phyloP scores from a whole-genome alignment of 768 basidiomycete species.

The Phlegmacium glaucopus region DNA sequence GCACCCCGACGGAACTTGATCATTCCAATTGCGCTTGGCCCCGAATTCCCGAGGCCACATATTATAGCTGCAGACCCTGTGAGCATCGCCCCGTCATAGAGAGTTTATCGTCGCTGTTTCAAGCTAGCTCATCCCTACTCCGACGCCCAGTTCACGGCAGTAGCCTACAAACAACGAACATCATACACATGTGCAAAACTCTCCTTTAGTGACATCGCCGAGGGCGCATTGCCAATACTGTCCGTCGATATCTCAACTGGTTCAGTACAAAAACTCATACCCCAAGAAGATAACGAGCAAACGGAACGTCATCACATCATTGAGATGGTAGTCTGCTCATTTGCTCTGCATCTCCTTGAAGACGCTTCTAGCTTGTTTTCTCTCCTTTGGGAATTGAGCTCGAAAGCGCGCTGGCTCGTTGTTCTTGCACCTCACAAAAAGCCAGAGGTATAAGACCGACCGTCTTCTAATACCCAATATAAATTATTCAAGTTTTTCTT shows the following conservation, averaged over 20 bases:
- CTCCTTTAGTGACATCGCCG: constrained; percentile 61
- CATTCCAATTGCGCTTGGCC: constrained; percentile 30
- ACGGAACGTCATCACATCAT: constrained; percentile 21
- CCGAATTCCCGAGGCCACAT: constrained; percentile 29
- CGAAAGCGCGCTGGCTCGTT: constrained; percentile 60
- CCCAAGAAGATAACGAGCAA: not conserved
- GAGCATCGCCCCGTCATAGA: constrained; percentile 17
- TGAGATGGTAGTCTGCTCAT: constrained; percentile 71
- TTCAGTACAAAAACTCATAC: not conserved
- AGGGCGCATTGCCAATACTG: constrained; percentile 45
- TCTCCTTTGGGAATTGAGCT: constrained; percentile 61
- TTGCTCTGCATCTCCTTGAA: constrained; percentile 69
- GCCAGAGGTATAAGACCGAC: constrained; percentile 48
- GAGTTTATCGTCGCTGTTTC: not conserved
- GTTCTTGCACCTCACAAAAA: constrained; percentile 75
- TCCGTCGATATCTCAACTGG: constrained; percentile 15
- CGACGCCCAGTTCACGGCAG: constrained; percentile 49
- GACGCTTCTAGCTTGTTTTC: constrained; percentile 60
- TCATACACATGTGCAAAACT: constrained; percentile 51
- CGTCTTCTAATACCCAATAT: no score
- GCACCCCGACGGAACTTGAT: constrained; percentile 14
- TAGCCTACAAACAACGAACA: constrained; percentile 56
- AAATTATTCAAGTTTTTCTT: no score
- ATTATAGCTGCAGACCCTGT: constrained; percentile 53
- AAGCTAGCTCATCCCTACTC: no score